Evolutionary conservation across 768 basidiomycete species (phyloP).

Genomic region (Russula brevipes): DNA sequence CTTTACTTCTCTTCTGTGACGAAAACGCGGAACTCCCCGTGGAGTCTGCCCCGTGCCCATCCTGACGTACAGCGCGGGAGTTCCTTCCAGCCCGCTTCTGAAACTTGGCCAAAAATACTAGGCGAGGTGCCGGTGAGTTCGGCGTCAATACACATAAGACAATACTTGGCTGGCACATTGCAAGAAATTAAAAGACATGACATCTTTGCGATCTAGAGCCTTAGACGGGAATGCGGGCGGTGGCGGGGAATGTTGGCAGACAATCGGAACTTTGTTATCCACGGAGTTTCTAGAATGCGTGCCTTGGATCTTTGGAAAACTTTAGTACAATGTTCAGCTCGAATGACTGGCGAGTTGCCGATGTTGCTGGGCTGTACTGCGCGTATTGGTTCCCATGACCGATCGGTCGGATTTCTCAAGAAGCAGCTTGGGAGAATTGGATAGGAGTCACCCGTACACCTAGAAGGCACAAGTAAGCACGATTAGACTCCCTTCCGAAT

Average conservation of each 20-base stretch:
- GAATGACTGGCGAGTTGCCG: background rate
- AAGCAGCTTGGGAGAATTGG: background rate
- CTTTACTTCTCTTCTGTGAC: slow-evolving; percentile 3
- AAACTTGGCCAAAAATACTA: background rate
- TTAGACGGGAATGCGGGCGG: background rate
- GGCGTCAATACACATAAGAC: background rate
- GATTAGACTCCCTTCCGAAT: too few species aligned
- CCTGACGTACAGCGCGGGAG: background rate
- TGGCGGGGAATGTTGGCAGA: slow-evolving; percentile 1
- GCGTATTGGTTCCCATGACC: slow-evolving; percentile 14
- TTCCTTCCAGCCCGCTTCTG: background rate
- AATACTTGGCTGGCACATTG: background rate
- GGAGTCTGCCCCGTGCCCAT: background rate
- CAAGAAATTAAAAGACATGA: background rate
- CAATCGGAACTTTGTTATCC: background rate
- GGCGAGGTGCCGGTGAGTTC: background rate
- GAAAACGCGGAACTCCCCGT: background rate
- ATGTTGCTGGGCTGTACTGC: background rate
- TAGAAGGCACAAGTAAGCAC: background rate
- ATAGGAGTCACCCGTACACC: slow-evolving; percentile 14
- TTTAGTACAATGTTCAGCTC: background rate
- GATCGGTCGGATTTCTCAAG: slow-evolving; percentile 19
- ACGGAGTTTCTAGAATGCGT: slow-evolving; percentile 1
- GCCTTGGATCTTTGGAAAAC: background rate
- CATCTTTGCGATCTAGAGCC: background rate